phyloP scores from a whole-genome alignment of 2,329 filamentous ascomycete genomes.

The Aspergillus terreus region DNA sequence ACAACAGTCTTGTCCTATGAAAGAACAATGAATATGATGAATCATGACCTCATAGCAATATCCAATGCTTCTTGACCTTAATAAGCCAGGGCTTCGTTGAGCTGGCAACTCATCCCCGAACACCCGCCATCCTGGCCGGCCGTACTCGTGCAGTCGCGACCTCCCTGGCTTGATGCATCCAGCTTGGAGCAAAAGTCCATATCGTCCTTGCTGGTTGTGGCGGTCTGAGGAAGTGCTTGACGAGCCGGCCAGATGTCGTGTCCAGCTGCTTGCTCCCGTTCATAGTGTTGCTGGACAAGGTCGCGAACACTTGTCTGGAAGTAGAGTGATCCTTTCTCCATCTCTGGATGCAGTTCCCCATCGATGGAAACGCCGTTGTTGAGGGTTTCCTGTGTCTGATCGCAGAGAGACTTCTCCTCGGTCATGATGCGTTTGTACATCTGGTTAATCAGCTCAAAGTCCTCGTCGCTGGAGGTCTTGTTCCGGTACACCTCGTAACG shows the following conservation, averaged over 20 bases:
- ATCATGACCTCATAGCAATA: not conserved
- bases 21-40: not conserved
- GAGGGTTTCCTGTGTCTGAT: constrained; percentile 56
- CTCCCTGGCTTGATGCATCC: not conserved
- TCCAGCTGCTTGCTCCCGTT: constrained; percentile 44
- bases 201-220: constrained; percentile 25
- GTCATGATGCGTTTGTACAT: constrained; percentile 63
- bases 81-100: constrained; percentile 2
- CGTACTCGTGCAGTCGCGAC: constrained; percentile 11
- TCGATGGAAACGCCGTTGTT: constrained; percentile 58
- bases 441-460: constrained; percentile 54
- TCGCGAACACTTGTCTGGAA: constrained; percentile 54
- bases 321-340: constrained; percentile 55
- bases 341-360: constrained; percentile 56
- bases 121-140: constrained; percentile 16
- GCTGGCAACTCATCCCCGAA: constrained; percentile 16
- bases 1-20: not conserved
- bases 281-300: constrained; percentile 44
- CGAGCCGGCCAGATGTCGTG: constrained; percentile 53
- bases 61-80: not conserved
- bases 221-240: constrained; percentile 27
- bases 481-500: constrained; percentile 63
- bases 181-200: constrained; percentile 26
- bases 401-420: constrained; percentile 62
- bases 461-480: constrained; percentile 54